Evolutionary conservation across 2,329 filamentous ascomycete genomes (phyloP).

Genomic region (Cladophialophora yegresii): DNA sequence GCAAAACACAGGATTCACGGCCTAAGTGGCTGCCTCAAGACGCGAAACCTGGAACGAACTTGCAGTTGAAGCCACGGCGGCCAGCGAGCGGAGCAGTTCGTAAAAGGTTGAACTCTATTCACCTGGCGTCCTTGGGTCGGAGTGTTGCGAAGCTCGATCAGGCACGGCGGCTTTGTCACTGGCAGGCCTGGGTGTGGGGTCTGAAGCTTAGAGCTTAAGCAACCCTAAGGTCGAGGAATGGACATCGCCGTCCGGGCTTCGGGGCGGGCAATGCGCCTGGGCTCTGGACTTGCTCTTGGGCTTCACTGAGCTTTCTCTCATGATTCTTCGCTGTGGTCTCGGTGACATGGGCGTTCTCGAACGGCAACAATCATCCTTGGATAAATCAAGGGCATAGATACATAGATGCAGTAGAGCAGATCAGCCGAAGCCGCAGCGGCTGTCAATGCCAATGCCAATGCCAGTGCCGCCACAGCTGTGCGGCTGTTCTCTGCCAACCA

Average conservation of each 20-base stretch:
- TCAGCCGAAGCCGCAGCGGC: slow-evolving; percentile 14
- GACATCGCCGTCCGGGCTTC: neutral
- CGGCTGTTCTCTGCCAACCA: slow-evolving; percentile 16
- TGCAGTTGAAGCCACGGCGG: slow-evolving; percentile 11
- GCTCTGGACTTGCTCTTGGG: neutral
- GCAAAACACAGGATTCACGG: neutral
- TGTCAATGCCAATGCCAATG: slow-evolving; percentile 16
- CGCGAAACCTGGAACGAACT: slow-evolving; percentile 15
- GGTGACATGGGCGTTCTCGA: slow-evolving; percentile 18
- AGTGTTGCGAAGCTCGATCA: slow-evolving; percentile 11
- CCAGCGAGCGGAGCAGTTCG: slow-evolving; percentile 8
- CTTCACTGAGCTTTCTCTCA: neutral
- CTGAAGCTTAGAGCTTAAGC: neutral
- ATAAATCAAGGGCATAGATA: neutral
- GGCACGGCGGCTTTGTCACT: neutral
- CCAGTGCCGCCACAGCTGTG: slow-evolving; percentile 14
- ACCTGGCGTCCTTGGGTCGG: neutral
- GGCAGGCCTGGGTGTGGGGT: neutral
- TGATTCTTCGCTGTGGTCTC: slow-evolving; percentile 10
- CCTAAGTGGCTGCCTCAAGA: slow-evolving; percentile 12
- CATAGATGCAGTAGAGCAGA: neutral
- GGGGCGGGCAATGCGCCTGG: neutral
- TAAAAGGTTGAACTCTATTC: neutral
- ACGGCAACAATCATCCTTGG: slow-evolving; percentile 1
- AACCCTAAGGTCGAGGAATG: slow-evolving; percentile 4